Base-by-base conservation (phyloP, 805 yeast species). In the Ogataea neopini region DNA sequence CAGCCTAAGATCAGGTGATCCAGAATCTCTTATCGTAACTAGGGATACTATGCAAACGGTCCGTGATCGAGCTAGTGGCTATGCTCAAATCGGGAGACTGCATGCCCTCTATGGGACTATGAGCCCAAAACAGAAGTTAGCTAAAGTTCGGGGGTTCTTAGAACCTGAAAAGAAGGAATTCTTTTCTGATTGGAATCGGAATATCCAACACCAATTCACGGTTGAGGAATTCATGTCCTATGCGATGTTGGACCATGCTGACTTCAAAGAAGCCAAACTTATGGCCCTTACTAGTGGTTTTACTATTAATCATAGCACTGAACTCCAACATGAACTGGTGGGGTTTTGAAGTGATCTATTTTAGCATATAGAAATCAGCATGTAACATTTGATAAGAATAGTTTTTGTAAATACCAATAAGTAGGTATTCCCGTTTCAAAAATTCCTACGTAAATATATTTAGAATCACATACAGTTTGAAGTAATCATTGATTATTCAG, bases 231-330 rank as follows among this genome's bases (percentile, higher is more conserved):
- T 36, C 3, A 23, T 36, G 29, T 10, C 18, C 29, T 22, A 36
- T 10, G 14, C 13, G 14, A 9, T 36, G 14, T 14, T 36, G 28
- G 20, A 13, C 29, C 15, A 22, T 23, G 40, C 40, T 14, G 18
- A 14, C 17, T 36, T 29, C 18, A 20, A 10, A 10, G 18, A 22
- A 6, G 40, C 40, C n/a, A 29, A 36, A 14, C 8, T 36, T 10
- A 36, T 36, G 40, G 40, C 18, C 29, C 22, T 36, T 36, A 29
- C 40, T 13, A 36, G 29, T 36, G 40, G 29, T 22, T 36, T 29
- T 22, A 18, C 9, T 20, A 15, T 36, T 20, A 22, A 22, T 23
- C 2, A 22, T 23, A 22, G 19, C 18, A 20, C 40, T 13, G 40
- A 13, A 22, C 22, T 18, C 13, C 29, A n/a, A n/a, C n/a, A n/a